A percentile compares a stretch with the other conserved stretches of the same genome.
These are phyloP conservation scores for Macrocybe gigantea DNA, from an alignment of 768 basidiomycete genomes.

Conservation along the genomic window DNA sequence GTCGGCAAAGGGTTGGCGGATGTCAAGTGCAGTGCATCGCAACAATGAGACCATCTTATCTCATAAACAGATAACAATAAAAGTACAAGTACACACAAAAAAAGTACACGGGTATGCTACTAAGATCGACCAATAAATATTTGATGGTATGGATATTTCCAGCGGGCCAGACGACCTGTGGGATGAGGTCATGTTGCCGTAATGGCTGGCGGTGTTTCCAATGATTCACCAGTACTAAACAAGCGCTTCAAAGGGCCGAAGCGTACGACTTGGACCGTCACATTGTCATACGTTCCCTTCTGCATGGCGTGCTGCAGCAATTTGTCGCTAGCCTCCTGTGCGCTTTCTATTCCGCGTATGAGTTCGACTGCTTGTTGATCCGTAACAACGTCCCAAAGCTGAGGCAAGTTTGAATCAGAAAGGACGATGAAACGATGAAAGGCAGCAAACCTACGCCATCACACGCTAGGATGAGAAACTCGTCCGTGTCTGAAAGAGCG, in stretches of 20 bases:
- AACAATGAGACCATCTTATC: too few relatives aligned
- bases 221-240: too few relatives aligned
- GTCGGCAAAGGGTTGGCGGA: too few relatives aligned
- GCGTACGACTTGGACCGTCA: conserved; percentile 85
- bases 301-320: conserved; percentile 80
- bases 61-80: too few relatives aligned
- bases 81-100: too few relatives aligned
- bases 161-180: too few relatives aligned
- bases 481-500: conserved; percentile 82
- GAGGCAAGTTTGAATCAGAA: conserved; percentile 7
- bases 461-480: conserved; percentile 93
- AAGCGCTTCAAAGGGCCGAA: conserved; percentile 29
- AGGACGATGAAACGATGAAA: background rate
- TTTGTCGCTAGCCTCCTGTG: conserved; percentile 74
- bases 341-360: conserved; percentile 62
- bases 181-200: too few relatives aligned
- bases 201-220: too few relatives aligned
- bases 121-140: too few relatives aligned
- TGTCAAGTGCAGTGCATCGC: too few relatives aligned
- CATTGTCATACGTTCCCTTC: conserved; percentile 91
- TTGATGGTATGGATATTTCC: too few relatives aligned
- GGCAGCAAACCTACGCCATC: conserved; percentile 72
- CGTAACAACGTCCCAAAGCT: conserved; percentile 96
- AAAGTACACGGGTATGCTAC: too few relatives aligned
- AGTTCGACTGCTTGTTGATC: conserved; percentile 91